Percentiles rank a stretch among this genome's conserved stretches.
phyloP scores from a whole-genome alignment of 164 flowering plant genomes.

The Umbellularia californica region DNA sequence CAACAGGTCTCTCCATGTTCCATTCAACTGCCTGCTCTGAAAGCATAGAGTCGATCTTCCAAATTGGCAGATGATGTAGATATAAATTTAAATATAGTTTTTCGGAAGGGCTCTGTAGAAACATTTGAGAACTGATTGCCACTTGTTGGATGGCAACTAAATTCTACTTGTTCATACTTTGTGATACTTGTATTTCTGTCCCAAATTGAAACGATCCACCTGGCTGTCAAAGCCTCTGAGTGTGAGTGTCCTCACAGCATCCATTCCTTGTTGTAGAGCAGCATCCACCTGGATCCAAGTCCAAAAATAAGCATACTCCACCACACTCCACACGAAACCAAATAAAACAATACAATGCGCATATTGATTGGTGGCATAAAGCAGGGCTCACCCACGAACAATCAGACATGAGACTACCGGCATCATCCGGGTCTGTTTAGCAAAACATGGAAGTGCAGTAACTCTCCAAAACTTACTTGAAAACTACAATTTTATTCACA shows the following conservation, averaged over 20 bases:
- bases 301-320: neutral
- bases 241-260: constrained; percentile 62
- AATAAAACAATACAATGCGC: neutral
- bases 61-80: no score
- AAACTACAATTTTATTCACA: no score
- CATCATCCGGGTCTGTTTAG: neutral
- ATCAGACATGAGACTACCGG: neutral
- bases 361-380: neutral
- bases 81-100: no score
- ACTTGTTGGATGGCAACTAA: no score
- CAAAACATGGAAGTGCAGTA: neutral
- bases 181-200: constrained; percentile 91
- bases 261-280: constrained; percentile 74
- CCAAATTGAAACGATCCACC: constrained; percentile 68
- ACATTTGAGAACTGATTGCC: no score
- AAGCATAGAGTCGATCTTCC: no score
- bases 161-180: constrained; percentile 37
- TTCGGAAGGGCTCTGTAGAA: no score
- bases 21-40: no score
- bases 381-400: neutral
- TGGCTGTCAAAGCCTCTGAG: constrained; percentile 54
- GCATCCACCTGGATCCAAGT: constrained; percentile 56
- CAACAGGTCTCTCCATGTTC: no score
- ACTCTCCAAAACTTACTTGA: no score
- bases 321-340: neutral